Percentiles rank a stretch among this genome's conserved stretches.
phyloP scores from a whole-genome alignment of 2,329 filamentous ascomycete genomes.

The Pseudogymnoascus sp. region DNA sequence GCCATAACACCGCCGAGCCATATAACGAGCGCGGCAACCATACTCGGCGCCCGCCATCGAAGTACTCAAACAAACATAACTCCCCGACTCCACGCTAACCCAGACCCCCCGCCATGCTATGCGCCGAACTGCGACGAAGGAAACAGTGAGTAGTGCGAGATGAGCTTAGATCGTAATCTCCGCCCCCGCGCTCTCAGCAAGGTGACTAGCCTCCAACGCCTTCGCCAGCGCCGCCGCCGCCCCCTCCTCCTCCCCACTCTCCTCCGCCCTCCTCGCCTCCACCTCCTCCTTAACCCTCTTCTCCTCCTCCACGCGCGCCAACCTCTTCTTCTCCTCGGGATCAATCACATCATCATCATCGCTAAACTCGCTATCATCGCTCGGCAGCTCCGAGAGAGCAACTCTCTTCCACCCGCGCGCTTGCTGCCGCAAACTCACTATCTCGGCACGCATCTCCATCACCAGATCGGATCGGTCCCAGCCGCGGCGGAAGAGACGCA shows the following conservation, averaged over 20 bases:
- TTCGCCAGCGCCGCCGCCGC: not conserved
- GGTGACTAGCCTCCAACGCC: not conserved
- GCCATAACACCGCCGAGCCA: not conserved
- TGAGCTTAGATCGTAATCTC: not conserved
- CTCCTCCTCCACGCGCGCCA: conserved; percentile 24
- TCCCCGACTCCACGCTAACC: conserved; percentile 2
- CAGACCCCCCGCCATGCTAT: not conserved
- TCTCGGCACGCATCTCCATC: conserved; percentile 47
- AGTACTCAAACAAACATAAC: conserved; percentile 4
- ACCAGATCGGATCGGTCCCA: conserved; percentile 50
- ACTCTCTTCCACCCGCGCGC: conserved; percentile 60
- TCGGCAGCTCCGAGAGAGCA: conserved; percentile 53
- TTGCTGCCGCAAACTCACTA: conserved; percentile 49
- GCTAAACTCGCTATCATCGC: conserved; percentile 52
- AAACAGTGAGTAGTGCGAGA: not conserved
- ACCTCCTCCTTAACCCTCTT: conserved; percentile 11
- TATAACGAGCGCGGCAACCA: not conserved
- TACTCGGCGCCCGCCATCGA: not conserved
- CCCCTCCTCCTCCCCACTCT: conserved; percentile 12
- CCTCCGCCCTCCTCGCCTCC: conserved; percentile 14
- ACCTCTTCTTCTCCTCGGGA: conserved; percentile 49
- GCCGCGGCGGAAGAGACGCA: conserved; percentile 49
- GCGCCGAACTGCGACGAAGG: not conserved
- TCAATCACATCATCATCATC: conserved; percentile 60
- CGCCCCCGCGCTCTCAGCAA: not conserved